Evolutionary conservation across 2,329 filamentous ascomycete species (phyloP), one percentile per base, ranked within the genome.

Genomic region (Curvularia hawaiiensis): DNA sequence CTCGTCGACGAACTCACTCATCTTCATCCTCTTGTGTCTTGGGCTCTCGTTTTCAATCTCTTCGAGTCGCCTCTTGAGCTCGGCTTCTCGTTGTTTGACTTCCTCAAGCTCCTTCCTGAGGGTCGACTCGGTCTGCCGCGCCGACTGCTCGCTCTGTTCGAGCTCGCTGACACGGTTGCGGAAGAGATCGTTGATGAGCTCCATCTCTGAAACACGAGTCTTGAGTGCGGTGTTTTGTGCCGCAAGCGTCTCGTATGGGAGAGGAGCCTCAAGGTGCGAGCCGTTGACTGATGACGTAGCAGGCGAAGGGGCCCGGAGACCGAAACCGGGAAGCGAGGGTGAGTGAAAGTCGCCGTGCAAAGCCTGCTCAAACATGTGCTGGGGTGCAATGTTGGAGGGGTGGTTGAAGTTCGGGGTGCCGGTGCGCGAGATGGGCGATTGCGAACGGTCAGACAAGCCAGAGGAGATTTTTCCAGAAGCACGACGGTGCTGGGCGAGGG

Each of bases 131-230:
- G 77, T 77, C 44, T 86, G 84, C 8, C 83, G 80, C 43, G 87
- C 82, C 57, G 87, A 83, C 47, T 85, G 85, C 72, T 94, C 90
- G 70, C 89, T 89, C 65, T 88, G 85, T 73, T 96, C 91, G 12
- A 95, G 82, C 72, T 95, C 83, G 73, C 87, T 77, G 40, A 97
- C 87, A 11, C 80, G 79, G 59, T 89, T 88, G 45, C 81, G 79
- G 74, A 90, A 90, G 20, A 90, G 78, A 52, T 88, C 84, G 69
- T 88, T 97, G 80, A 99, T 97, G 51, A 99, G 85, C 74, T 99
- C 95, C 24, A 99, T 84, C 76, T 99, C 95, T 67, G 89, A 95
- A 33, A 99, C 94, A 41, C 95, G 88, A 0, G 95, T 99, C 79
- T 96, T 96, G n/a, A 98, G 83, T 50, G 88, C 89, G 5, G 90